Conservation (phyloP, 306 rosid genomes). For the Dicorynia guianensis region DNA sequence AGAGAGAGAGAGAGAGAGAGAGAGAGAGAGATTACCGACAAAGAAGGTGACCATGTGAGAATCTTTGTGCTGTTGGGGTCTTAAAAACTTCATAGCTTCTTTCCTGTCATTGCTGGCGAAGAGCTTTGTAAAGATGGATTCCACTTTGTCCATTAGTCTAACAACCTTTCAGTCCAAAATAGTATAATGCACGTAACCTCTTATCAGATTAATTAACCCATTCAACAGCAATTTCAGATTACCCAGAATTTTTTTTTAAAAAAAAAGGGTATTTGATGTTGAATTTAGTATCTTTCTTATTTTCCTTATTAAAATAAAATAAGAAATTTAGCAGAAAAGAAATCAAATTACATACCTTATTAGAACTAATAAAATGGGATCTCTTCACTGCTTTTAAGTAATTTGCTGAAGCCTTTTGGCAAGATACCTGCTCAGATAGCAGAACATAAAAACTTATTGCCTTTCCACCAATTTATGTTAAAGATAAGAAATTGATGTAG, state of each 20-base stretch:
- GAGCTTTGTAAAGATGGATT: constrained; percentile 87
- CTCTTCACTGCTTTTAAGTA: constrained; percentile 84
- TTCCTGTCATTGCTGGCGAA: constrained; percentile 87
- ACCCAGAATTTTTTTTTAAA: too few relatives aligned
- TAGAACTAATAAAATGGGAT: constrained; percentile 84
- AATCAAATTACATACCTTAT: constrained; percentile 67
- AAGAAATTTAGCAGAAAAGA: background rate
- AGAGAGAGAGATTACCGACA: constrained; percentile 67
- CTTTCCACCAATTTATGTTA: background rate
- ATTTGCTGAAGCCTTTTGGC: constrained; percentile 76
- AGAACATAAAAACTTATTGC: background rate
- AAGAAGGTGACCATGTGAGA: constrained; percentile 94
- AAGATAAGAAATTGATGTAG: background rate
- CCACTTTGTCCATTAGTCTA: constrained; percentile 96
- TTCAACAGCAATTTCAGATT: constrained; percentile 9
- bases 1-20: too few relatives aligned
- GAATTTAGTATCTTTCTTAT: background rate
- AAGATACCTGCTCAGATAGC: constrained; percentile 66
- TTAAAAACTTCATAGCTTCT: constrained; percentile 93
- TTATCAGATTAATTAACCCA: constrained; percentile 44
- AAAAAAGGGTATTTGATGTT: constrained; percentile 13
- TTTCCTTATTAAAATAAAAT: constrained; percentile 23
- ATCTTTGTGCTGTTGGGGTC: constrained; percentile 82
- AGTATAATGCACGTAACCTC: background rate
- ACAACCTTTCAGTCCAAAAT: constrained; percentile 63